These are phyloP conservation scores for Clausena lansium DNA, from an alignment of 345 rosid species.

Conservation along the genomic window DNA sequence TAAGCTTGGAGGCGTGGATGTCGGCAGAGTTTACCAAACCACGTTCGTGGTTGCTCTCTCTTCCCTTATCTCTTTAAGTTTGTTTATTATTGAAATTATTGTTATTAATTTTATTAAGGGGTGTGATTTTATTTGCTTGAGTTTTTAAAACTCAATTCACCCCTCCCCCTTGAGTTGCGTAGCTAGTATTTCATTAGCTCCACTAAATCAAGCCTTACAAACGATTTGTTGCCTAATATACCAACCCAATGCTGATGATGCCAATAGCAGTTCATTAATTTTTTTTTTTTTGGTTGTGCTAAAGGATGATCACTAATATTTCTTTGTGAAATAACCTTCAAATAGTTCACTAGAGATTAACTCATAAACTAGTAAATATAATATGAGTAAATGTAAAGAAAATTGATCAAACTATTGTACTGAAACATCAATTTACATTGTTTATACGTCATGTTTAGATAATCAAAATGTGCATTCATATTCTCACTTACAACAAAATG, in stretches of 20 bases:
- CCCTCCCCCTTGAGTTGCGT: too few relatives aligned
- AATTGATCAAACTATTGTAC: not conserved
- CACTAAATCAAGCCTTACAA: constrained; percentile 35
- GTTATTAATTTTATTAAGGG: too few relatives aligned
- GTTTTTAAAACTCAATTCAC: too few relatives aligned
- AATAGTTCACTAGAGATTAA: not conserved
- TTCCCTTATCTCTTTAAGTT: too few relatives aligned
- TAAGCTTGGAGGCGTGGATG: too few relatives aligned
- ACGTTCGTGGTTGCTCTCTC: too few relatives aligned
- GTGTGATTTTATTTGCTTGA: too few relatives aligned
- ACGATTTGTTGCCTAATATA: constrained; percentile 51
- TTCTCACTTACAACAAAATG: not conserved
- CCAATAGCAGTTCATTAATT: constrained; percentile 19
- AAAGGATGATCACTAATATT: constrained; percentile 32
- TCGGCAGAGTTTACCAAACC: too few relatives aligned
- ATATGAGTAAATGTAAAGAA: not conserved
- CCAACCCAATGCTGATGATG: constrained; percentile 48
- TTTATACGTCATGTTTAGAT: not conserved
- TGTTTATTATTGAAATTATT: too few relatives aligned
- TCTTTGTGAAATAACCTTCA: constrained; percentile 58
- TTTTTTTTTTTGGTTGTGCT: constrained; percentile 21
- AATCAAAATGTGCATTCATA: not conserved
- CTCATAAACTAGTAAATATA: not conserved
- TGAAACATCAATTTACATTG: not conserved
- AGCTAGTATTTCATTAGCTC: constrained; percentile 32